Conservation (phyloP, 768 basidiomycete genomes). For the Rhodotorula paludigena region DNA sequence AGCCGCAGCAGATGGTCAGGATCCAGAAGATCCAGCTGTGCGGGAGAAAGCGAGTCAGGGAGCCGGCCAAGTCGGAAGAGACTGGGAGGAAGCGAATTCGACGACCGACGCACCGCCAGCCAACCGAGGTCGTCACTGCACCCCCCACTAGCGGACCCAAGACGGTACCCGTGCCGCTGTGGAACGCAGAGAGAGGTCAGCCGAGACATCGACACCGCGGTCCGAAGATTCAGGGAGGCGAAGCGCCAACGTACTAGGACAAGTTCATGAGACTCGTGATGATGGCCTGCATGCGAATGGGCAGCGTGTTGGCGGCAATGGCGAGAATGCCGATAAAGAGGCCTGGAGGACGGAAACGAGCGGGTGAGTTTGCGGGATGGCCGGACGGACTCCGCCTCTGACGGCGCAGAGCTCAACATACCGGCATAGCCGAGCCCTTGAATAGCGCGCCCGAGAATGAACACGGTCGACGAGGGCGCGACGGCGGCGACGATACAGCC, state of each 20-base stretch:
- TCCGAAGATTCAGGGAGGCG: neutral
- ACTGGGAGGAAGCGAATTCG: rapidly evolving
- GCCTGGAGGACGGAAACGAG: neutral
- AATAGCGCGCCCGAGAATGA: slow-evolving; percentile 29
- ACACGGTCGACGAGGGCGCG: slow-evolving; percentile 3
- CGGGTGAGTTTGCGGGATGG: no score
- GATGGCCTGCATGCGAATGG: slow-evolving; percentile 19
- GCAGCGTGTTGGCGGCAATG: slow-evolving; percentile 19
- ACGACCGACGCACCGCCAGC: slow-evolving; percentile 16
- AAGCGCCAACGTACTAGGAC: slow-evolving; percentile 5
- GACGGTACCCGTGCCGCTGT: slow-evolving; percentile 17
- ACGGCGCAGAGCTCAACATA: neutral
- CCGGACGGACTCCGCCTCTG: no score
- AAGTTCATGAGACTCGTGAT: slow-evolving; percentile 18
- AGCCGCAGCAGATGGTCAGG: neutral
- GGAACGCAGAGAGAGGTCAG: neutral
- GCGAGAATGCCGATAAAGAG: slow-evolving; percentile 28
- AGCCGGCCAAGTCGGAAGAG: neutral
- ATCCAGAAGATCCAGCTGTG: slow-evolving; percentile 32
- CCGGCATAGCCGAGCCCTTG: slow-evolving; percentile 22
- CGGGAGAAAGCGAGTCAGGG: neutral
- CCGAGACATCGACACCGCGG: neutral
- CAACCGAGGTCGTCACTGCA: neutral
- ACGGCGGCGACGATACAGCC: slow-evolving; percentile 24
- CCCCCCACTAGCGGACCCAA: slow-evolving; percentile 12